phyloP scores from a whole-genome alignment of 768 basidiomycete species.

The Clathrus columnatus region DNA sequence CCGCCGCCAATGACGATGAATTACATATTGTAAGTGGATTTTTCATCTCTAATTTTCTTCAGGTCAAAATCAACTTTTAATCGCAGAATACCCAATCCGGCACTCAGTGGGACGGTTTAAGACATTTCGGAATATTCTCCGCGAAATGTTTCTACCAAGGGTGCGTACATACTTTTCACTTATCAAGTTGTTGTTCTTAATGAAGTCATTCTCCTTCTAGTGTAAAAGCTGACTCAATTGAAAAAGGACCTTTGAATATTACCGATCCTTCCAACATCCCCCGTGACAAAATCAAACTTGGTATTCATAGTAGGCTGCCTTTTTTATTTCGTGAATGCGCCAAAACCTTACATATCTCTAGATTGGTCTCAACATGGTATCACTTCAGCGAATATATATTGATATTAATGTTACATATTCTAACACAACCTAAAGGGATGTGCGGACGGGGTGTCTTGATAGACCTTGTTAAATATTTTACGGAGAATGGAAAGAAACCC shows the following conservation, averaged over 20 bases:
- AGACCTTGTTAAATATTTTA: conserved; percentile 50
- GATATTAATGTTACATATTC: neutral
- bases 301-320: conserved; percentile 54
- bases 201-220: neutral
- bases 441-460: conserved; percentile 61
- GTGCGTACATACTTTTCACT: neutral
- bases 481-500: conserved; percentile 23
- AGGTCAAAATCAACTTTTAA: neutral
- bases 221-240: neutral
- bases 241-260: conserved; percentile 24
- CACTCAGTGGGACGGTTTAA: conserved; percentile 61
- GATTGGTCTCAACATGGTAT: conserved; percentile 60
- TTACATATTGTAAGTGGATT: conserved; percentile 40
- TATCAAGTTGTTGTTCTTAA: neutral
- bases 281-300: conserved; percentile 39
- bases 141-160: conserved; percentile 6
- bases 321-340: neutral
- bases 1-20: conserved; percentile 33
- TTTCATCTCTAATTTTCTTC: neutral
- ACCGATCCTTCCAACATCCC: conserved; percentile 43
- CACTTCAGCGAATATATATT: neutral
- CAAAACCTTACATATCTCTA: conserved; percentile 17
- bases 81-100: conserved; percentile 62
- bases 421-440: conserved; percentile 28
- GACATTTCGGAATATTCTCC: conserved; percentile 42